A percentile compares a stretch with the other conserved stretches of the same genome.
phyloP scores from a whole-genome alignment of 1,284 basidiomycete genomes.

The Ustilago curta region DNA sequence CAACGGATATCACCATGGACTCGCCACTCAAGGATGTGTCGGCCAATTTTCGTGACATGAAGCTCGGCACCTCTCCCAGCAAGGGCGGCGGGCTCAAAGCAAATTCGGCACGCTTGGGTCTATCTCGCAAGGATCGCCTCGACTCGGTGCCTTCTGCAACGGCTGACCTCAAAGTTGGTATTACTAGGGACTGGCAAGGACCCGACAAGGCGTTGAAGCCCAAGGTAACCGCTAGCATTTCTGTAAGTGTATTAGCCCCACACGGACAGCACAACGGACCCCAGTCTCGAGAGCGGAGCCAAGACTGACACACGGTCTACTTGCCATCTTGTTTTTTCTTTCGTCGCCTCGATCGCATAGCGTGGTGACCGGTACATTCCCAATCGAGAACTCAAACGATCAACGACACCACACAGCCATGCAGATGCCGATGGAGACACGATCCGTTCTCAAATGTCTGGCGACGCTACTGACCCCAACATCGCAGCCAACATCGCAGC shows the following conservation, averaged over 20 bases:
- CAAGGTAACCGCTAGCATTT: constrained; percentile 47
- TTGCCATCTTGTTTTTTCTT: too few relatives aligned
- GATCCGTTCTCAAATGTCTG: constrained; percentile 40
- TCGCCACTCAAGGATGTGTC: constrained; percentile 57
- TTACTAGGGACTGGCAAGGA: constrained; percentile 61
- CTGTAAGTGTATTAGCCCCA: constrained; percentile 14
- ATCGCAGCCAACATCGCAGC: constrained; percentile 54
- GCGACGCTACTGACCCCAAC: constrained; percentile 44
- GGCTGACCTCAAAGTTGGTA: constrained; percentile 47
- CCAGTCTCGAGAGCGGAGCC: background rate
- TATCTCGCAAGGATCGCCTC: constrained; percentile 50
- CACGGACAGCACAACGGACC: background rate
- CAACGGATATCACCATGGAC: constrained; percentile 27
- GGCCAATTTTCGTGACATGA: constrained; percentile 51
- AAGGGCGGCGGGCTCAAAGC: constrained; percentile 36
- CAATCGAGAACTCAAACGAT: constrained; percentile 59
- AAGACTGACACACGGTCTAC: too few relatives aligned
- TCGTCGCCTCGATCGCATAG: too few relatives aligned
- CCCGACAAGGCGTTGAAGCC: constrained; percentile 50
- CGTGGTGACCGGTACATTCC: constrained; percentile 67
- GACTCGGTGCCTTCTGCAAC: constrained; percentile 37
- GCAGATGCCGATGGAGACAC: constrained; percentile 58
- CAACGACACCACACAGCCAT: constrained; percentile 36
- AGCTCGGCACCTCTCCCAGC: constrained; percentile 42
- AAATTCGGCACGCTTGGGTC: constrained; percentile 19